phyloP scores from a whole-genome alignment of 768 basidiomycete species.

The Auriscalpium microsporum region DNA sequence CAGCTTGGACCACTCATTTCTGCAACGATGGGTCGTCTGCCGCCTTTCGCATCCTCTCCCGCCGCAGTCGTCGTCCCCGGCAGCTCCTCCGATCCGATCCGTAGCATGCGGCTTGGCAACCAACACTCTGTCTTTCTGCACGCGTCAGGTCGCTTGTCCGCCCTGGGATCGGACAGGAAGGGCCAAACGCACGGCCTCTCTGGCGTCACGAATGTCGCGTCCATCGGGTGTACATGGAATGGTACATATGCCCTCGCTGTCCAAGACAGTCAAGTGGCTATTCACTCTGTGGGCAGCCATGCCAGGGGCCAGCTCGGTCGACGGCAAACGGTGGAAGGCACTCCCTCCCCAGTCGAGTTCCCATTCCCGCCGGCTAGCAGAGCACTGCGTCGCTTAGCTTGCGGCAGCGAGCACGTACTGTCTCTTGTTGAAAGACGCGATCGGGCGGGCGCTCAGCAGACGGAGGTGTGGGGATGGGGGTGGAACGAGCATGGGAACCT shows the following conservation, averaged over 20 bases:
- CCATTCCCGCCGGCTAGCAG: slow-evolving; percentile 12
- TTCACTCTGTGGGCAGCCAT: slow-evolving; percentile 44
- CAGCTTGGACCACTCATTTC: slow-evolving; percentile 51
- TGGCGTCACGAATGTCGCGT: slow-evolving; percentile 18
- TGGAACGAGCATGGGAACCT: slow-evolving; percentile 99
- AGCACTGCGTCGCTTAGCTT: slow-evolving; percentile 23
- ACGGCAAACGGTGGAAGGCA: not conserved
- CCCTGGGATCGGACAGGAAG: slow-evolving; percentile 67
- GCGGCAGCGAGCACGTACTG: slow-evolving; percentile 85
- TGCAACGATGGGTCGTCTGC: slow-evolving; percentile 14
- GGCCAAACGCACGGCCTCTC: slow-evolving; percentile 45
- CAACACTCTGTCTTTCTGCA: slow-evolving; percentile 42
- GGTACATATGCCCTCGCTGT: slow-evolving; percentile 48
- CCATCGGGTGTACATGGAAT: slow-evolving; percentile 69
- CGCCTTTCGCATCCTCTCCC: slow-evolving; percentile 25
- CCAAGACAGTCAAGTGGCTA: slow-evolving; percentile 21
- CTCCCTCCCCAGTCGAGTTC: slow-evolving; percentile 24
- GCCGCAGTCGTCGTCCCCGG: slow-evolving; percentile 26
- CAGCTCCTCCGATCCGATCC: slow-evolving; percentile 11
- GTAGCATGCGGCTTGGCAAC: slow-evolving; percentile 36
- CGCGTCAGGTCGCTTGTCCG: slow-evolving; percentile 37
- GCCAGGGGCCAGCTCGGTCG: slow-evolving; percentile 62
- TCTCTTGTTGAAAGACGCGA: slow-evolving; percentile 11
- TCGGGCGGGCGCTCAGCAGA: not conserved
- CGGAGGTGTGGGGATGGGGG: slow-evolving; percentile 79